Percentiles rank a stretch among this genome's conserved stretches.
Conservation (phyloP, 495 filamentous ascomycete genomes). For the Sabuloglossum arenarium region DNA sequence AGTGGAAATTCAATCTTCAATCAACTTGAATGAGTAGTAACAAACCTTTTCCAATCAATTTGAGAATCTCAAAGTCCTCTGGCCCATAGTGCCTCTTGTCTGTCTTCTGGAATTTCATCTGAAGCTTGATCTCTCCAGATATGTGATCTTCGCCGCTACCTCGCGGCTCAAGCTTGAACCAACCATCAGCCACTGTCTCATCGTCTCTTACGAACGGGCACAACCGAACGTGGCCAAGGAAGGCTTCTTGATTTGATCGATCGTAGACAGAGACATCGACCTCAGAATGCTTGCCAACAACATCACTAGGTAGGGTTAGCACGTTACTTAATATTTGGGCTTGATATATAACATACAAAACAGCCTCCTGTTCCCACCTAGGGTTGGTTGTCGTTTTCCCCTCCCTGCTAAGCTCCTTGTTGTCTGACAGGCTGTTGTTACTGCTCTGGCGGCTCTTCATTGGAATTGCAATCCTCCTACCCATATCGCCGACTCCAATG, state of each 20-base stretch:
- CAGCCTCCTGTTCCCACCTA: slow-evolving; percentile 85
- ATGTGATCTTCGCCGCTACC: slow-evolving; percentile 45
- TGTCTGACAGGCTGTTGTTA: slow-evolving; percentile 59
- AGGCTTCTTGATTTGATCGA: slow-evolving; percentile 60
- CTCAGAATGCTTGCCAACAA: slow-evolving; percentile 77
- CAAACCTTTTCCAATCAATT: slow-evolving; percentile 80
- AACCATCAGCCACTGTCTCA: slow-evolving; percentile 49
- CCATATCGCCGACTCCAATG: slow-evolving; percentile 35
- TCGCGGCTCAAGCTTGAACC: slow-evolving; percentile 59
- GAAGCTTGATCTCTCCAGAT: slow-evolving; percentile 78
- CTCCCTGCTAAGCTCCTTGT: slow-evolving; percentile 39
- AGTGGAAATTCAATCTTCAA: neutral
- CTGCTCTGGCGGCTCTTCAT: slow-evolving; percentile 93
- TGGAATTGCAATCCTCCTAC: slow-evolving; percentile 79
- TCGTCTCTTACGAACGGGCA: slow-evolving; percentile 46
- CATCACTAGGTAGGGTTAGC: slow-evolving; percentile 39
- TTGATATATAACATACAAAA: slow-evolving; percentile 49
- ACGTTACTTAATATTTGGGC: neutral
- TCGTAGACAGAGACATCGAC: slow-evolving; percentile 92
- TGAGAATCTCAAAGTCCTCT: slow-evolving; percentile 89
- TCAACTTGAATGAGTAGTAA: neutral
- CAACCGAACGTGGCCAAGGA: slow-evolving; percentile 75
- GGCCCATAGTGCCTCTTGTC: slow-evolving; percentile 87
- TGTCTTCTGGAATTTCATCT: slow-evolving; percentile 70
- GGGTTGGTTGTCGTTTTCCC: slow-evolving; percentile 59